phyloP scores from a whole-genome alignment of 768 basidiomycete genomes.

The Rhodotorula babjevae region DNA sequence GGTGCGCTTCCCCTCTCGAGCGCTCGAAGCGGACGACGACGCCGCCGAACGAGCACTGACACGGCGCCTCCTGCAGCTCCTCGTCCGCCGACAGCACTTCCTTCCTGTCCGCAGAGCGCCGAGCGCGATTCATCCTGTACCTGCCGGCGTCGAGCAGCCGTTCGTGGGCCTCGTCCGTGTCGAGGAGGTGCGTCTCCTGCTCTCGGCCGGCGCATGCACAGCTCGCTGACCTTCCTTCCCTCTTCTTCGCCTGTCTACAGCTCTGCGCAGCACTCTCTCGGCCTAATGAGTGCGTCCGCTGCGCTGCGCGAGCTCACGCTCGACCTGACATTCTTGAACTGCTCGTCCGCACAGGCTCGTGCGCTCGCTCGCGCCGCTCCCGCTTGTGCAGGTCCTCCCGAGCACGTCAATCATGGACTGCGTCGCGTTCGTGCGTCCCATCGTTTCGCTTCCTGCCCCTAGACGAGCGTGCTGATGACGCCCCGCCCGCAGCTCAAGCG shows the following conservation, averaged over 20 bases:
- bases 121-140: too few relatives aligned
- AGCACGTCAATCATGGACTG: neutral
- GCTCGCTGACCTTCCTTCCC: too few relatives aligned
- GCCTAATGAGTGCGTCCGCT: neutral
- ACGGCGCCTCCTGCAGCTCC: neutral
- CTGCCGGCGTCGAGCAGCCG: neutral
- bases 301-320: neutral
- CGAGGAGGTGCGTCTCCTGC: neutral
- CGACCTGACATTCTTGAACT: neutral
- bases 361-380: neutral
- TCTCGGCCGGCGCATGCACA: too few relatives aligned
- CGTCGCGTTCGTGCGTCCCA: conserved; percentile 1
- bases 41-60: too few relatives aligned
- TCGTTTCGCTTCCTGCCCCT: too few relatives aligned
- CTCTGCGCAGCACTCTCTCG: neutral
- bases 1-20: conserved; percentile 4
- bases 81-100: neutral
- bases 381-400: neutral
- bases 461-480: too few relatives aligned
- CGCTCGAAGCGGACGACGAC: too few relatives aligned
- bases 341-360: conserved; percentile 1
- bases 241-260: too few relatives aligned
- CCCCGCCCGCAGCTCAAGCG: conserved; percentile 1
- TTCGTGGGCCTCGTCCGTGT: neutral
- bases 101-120: neutral